A percentile compares a stretch with the other conserved stretches of the same genome.
phyloP scores from a whole-genome alignment of 352 stramenopile genomes.

The Peronosclerospora sorghi region DNA sequence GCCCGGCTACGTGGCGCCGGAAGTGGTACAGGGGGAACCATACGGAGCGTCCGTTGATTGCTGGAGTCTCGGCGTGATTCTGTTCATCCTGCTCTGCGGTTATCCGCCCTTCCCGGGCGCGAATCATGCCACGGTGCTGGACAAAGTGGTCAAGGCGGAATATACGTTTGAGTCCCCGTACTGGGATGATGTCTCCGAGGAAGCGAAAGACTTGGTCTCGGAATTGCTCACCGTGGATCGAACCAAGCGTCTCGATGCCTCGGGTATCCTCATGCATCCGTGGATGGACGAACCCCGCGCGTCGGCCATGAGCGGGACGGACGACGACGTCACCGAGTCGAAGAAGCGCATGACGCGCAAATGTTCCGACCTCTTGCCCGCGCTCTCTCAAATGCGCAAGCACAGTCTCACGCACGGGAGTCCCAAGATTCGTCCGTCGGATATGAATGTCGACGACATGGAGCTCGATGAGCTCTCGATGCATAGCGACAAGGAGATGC shows the following conservation, averaged over 20 bases:
- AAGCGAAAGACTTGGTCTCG: conserved; percentile 93
- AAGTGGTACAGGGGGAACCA: conserved; percentile 81
- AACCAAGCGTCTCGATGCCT: conserved; percentile 47
- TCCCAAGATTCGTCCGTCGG: conserved; percentile 56
- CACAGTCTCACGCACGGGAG: conserved; percentile 55
- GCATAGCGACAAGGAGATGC: conserved; percentile 46
- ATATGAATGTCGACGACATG: conserved; percentile 62
- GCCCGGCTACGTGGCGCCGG: conserved; percentile 87
- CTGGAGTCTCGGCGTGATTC: conserved; percentile 90
- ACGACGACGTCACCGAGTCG: conserved; percentile 25
- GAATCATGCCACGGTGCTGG: conserved; percentile 60
- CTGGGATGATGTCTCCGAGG: conserved; percentile 90
- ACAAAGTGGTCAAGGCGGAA: conserved; percentile 62
- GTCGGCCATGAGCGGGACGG: conserved; percentile 14
- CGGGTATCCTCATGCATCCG: conserved; percentile 55
- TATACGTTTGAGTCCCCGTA: conserved; percentile 89
- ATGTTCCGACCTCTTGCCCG: conserved; percentile 52
- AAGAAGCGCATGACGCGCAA: conserved; percentile 25
- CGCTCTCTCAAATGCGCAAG: conserved; percentile 66
- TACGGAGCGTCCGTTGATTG: conserved; percentile 89
- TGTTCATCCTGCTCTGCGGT: conserved; percentile 91
- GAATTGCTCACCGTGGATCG: conserved; percentile 88
- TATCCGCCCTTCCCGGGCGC: conserved; percentile 81
- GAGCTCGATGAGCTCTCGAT: conserved; percentile 44
- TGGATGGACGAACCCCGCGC: conserved; percentile 57